Evolutionary conservation across 305 asterid genomes (phyloP), one percentile per base, ranked within the genome.

Genomic region (Fraxinus paxiana): DNA sequence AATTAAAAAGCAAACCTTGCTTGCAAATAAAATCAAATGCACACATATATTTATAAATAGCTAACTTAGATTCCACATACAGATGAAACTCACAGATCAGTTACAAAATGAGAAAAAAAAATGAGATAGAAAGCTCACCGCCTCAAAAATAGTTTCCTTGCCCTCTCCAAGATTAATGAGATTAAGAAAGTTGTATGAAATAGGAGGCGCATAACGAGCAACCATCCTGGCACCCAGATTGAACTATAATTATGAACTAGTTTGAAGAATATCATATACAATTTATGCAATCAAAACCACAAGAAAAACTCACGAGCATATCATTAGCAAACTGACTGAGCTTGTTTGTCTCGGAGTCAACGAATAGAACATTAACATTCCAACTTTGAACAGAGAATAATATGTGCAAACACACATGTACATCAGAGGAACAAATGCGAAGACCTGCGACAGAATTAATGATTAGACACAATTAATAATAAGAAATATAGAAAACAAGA

Each of bases 161-260:
- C 87, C 86, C 77, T 86, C 87, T 48, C 89, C 92, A 73, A 96
- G 95, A 88, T 89, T 92, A 80, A 96, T 96, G 88, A 96, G 99
- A 87, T 96, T 94, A 75, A 96, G 98, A 87, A 96, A 96, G 91
- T 96, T 96, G 86, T 91, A 96, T 1, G 99, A 96, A 88, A 96
- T 90, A 63, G 99, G 97, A 82, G 99, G 99, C 2, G 98, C 99
- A 85, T 96, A 96, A 67, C 98, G 95, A 84, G 98, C 99, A 83
- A 96, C 95, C 98, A 92, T 91, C 92, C 99, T 96, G 97, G 71
- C n/a, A 86, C 34, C 79, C 81, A 88, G 80, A 83, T 73, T 51
- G 77, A 85, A 82, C 82, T 61, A 48, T 38, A 80, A 79, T 72
- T 77, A 41, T 78, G n/a, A 88, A 83, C 63, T 80, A 74, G 12